phyloP scores from a whole-genome alignment of 306 rosid genomes.

The Malus domestica region ASM211411v1 NC_041804.1:8973501-8974000 shows the following conservation, averaged over 20 bases:
- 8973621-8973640: neutral
- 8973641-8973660: neutral
- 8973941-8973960: neutral
- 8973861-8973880: neutral
- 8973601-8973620: neutral
- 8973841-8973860: neutral
- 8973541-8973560: neutral
- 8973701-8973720: neutral
- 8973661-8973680: neutral
- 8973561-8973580: neutral
- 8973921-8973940: neutral
- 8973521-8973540: too few relatives aligned
- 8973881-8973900: slow-evolving; percentile 1
- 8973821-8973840: neutral
- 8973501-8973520: too few relatives aligned
- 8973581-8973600: neutral
- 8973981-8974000: neutral
- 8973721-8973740: too few relatives aligned
- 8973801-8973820: neutral
- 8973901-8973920: neutral
- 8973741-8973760: too few relatives aligned
- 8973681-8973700: neutral
- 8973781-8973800: neutral
- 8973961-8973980: neutral
- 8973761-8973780: too few relatives aligned